Percentiles rank a stretch among this genome's conserved stretches.
These are phyloP conservation scores for Arabis alpina DNA, from an alignment of 345 rosid genomes.

Conservation along the genomic window DNA sequence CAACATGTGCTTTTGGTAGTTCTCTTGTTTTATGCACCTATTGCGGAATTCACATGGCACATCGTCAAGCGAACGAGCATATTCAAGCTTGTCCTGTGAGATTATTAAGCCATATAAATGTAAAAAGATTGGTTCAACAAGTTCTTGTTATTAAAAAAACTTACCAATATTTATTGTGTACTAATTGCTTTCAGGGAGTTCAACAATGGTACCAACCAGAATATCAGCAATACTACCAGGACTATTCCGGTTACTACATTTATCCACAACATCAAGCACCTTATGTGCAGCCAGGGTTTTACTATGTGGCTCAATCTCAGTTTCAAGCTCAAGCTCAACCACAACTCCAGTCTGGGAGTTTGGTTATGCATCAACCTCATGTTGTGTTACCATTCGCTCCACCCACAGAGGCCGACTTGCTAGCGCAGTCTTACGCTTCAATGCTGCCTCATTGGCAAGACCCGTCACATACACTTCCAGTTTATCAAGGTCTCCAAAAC, in stretches of 20 bases:
- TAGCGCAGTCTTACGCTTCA: neutral
- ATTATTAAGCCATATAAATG: constrained; percentile 23
- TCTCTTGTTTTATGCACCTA: constrained; percentile 74
- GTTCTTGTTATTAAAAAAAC: neutral
- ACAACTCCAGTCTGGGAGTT: neutral
- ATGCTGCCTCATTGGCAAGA: neutral
- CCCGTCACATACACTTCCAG: too few relatives aligned
- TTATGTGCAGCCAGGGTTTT: neutral
- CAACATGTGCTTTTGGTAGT: constrained; percentile 71
- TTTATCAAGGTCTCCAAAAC: too few relatives aligned
- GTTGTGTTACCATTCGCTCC: neutral
- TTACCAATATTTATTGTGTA: neutral
- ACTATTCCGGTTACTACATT: neutral
- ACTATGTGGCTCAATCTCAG: constrained; percentile 1
- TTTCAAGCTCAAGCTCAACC: constrained; percentile 14
- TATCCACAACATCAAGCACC: neutral
- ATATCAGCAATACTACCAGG: neutral
- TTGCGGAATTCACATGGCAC: constrained; percentile 63
- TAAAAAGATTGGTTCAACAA: neutral
- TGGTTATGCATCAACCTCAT: neutral
- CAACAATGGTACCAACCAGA: neutral
- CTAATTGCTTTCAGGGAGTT: neutral
- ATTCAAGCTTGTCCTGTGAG: constrained; percentile 82
- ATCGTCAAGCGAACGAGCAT: constrained; percentile 80
- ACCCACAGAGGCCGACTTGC: neutral